These are phyloP conservation scores for Rutstroemia sp. DNA, from an alignment of 2,329 filamentous ascomycete species.

Conservation along the genomic window DNA sequence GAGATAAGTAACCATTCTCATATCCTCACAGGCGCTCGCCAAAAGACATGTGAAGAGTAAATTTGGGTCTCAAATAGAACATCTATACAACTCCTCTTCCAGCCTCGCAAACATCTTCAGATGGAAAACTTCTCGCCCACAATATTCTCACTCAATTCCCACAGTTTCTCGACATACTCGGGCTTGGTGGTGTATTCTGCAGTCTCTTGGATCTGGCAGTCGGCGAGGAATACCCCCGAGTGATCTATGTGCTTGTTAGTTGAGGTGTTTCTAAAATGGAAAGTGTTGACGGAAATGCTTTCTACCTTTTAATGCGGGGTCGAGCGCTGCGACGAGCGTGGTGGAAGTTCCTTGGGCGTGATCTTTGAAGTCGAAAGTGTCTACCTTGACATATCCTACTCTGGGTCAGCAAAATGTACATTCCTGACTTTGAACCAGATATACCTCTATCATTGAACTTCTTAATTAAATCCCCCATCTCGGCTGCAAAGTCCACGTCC, in stretches of 20 bases:
- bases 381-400: background rate
- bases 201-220: conserved; percentile 2
- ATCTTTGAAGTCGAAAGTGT: background rate
- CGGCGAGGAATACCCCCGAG: conserved; percentile 8
- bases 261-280: background rate
- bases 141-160: conserved; percentile 14
- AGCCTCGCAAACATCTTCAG: background rate
- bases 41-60: no score
- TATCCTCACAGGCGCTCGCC: no score
- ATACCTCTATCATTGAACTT: background rate
- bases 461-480: background rate
- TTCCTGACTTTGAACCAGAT: background rate
- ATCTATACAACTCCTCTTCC: no score
- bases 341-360: background rate
- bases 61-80: no score
- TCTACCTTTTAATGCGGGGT: conserved; percentile 4
- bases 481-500: background rate
- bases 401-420: background rate
- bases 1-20: no score
- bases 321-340: conserved; percentile 2
- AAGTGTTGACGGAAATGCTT: background rate
- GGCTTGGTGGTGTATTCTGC: background rate
- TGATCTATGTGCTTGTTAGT: background rate
- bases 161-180: conserved; percentile 9
- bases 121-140: conserved; percentile 12